phyloP scores from a whole-genome alignment of 148 eudicot genomes.

The Spergularia marina region DNA sequence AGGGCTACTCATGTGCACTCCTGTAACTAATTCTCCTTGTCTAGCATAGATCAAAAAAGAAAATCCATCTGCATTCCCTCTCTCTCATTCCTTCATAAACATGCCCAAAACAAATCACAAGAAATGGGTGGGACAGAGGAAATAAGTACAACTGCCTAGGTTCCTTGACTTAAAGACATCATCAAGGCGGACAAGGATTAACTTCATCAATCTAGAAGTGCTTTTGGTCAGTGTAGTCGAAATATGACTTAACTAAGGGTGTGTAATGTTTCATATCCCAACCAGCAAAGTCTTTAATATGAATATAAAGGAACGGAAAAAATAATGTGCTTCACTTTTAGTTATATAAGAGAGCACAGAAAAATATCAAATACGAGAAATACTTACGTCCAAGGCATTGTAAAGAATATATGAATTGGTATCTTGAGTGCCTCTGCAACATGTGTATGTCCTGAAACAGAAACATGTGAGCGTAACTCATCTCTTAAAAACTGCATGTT shows the following conservation, averaged over 20 bases:
- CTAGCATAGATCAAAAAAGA: too few relatives aligned
- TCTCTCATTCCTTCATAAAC: too few relatives aligned
- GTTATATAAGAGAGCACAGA: background rate
- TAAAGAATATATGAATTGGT: constrained; percentile 88
- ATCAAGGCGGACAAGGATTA: background rate
- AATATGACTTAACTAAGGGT: background rate
- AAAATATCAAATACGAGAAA: constrained; percentile 2
- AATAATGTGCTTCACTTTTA: background rate
- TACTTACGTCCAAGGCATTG: constrained; percentile 99
- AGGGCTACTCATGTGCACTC: too few relatives aligned
- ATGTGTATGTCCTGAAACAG: constrained; percentile 77
- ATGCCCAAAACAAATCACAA: too few relatives aligned
- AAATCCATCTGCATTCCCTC: too few relatives aligned
- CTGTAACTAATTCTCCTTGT: too few relatives aligned
- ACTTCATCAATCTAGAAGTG: background rate
- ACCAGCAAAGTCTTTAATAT: background rate
- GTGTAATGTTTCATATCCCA: background rate
- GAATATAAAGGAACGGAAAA: background rate
- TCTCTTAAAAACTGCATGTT: background rate
- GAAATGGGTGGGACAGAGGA: too few relatives aligned
- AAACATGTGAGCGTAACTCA: constrained; percentile 3
- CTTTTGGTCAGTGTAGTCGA: background rate
- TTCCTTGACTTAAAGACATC: background rate
- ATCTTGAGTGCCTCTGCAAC: constrained; percentile 89
- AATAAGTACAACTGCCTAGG: too few relatives aligned